phyloP scores from a whole-genome alignment of 2,329 filamentous ascomycete genomes.

The Apiospora phragmitis region DNA sequence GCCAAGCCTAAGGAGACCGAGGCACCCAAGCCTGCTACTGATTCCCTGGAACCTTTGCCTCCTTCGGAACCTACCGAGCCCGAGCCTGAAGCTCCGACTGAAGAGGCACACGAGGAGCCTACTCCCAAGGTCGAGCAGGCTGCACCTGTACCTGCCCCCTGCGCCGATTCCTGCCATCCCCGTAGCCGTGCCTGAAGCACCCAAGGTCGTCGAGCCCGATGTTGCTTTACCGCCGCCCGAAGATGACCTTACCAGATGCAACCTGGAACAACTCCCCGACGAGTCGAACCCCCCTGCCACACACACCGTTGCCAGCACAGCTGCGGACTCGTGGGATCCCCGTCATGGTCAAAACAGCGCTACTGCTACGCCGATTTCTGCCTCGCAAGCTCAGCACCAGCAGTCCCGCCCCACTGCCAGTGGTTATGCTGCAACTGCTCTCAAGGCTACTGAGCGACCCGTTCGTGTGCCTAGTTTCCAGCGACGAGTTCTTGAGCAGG shows the following conservation, averaged over 20 bases:
- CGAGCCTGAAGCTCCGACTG: slow-evolving; percentile 38
- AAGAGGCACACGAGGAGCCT: not conserved
- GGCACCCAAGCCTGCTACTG: slow-evolving; percentile 44
- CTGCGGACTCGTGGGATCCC: slow-evolving; percentile 82
- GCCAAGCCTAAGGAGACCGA: slow-evolving; percentile 53
- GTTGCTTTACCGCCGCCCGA: slow-evolving; percentile 67
- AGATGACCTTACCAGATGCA: slow-evolving; percentile 85
- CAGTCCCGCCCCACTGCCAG: slow-evolving; percentile 60
- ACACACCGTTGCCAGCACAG: slow-evolving; percentile 83
- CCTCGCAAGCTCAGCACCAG: slow-evolving; percentile 62
- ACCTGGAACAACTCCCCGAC: slow-evolving; percentile 89
- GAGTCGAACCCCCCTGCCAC: slow-evolving; percentile 74
- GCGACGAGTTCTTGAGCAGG: slow-evolving; percentile 86
- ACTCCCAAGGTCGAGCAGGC: not conserved
- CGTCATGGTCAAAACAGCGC: slow-evolving; percentile 58
- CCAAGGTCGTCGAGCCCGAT: slow-evolving; percentile 49
- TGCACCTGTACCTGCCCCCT: slow-evolving; percentile 15
- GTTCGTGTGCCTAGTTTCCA: slow-evolving; percentile 78
- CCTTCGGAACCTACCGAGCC: slow-evolving; percentile 40
- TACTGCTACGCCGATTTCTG: slow-evolving; percentile 66
- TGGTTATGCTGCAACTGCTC: slow-evolving; percentile 77
- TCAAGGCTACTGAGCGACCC: slow-evolving; percentile 71
- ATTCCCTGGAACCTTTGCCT: slow-evolving; percentile 42
- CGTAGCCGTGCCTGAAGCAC: slow-evolving; percentile 32
- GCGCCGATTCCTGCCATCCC: slow-evolving; percentile 11